Evolutionary conservation across 768 basidiomycete species (phyloP).

Genomic region (Chiua virens): DNA sequence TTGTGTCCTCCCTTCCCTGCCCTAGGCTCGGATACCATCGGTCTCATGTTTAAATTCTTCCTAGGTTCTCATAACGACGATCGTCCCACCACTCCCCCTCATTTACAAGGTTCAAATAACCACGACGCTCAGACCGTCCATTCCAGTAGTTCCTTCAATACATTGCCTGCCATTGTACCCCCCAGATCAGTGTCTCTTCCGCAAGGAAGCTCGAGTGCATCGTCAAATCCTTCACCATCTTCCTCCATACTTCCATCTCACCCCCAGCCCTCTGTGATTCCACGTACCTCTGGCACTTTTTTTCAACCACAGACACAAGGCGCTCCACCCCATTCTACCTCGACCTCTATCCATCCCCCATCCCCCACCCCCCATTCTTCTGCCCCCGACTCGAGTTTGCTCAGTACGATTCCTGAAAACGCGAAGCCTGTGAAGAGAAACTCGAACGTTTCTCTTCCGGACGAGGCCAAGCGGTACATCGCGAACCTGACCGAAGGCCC

Average conservation of each 20-base stretch:
- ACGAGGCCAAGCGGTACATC: constrained; percentile 75
- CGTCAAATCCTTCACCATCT: constrained; percentile 6
- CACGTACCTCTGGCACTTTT: constrained; percentile 22
- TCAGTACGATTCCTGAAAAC: constrained; percentile 30
- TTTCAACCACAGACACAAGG: constrained; percentile 13
- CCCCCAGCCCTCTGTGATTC: constrained; percentile 8
- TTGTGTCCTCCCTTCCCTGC: constrained; percentile 3
- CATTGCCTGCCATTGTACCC: constrained; percentile 17
- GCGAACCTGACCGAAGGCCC: constrained; percentile 68
- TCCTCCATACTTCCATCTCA: constrained; percentile 11
- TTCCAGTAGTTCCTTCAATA: not conserved
- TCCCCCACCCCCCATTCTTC: constrained; percentile 21
- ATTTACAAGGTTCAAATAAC: constrained; percentile 10
- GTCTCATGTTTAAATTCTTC: not conserved
- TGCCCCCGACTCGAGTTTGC: constrained; percentile 10
- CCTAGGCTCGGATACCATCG: not conserved
- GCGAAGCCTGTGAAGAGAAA: constrained; percentile 52
- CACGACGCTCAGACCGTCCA: constrained; percentile 9
- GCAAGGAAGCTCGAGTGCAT: constrained; percentile 6
- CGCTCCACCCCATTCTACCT: constrained; percentile 4
- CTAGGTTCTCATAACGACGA: constrained; percentile 19
- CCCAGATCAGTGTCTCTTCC: constrained; percentile 23
- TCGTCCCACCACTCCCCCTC: constrained; percentile 21
- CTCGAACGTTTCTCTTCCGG: constrained; percentile 69
- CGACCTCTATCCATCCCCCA: constrained; percentile 14